Base-by-base conservation (phyloP, 257 asterid genomes). In the Solanum ossicruentum region DNA sequence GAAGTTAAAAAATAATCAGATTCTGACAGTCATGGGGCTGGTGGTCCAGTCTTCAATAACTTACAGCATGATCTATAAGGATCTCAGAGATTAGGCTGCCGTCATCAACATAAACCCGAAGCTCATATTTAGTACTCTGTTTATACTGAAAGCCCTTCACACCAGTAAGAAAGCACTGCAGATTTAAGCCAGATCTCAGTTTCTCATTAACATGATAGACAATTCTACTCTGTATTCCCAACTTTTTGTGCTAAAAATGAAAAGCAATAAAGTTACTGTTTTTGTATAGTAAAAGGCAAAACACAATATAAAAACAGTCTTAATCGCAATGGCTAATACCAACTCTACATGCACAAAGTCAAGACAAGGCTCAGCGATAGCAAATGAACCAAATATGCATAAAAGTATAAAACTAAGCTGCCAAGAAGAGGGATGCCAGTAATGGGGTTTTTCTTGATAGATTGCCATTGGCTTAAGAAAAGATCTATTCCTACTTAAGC, bases 1-100 rank as follows among this genome's bases (percentile, higher is more conserved):
- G 85, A 72, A 52, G 84, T 65, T 61, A 18, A 41, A 20, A 21
- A 54, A 86, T 13, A 80, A 28, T n/a, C 51, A 90, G 86, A 87
- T 71, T 88, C 84, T 69, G 82, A 71, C 78, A 86, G 39, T 71
- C 43, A 49, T 20, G 73, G 58, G 28, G 41, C 41, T 5, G 6
- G 41, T 36, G 41, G 51, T 45, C 12, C 49, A 83, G 16, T 26
- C 69, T 12, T 36, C 16, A 57, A 16, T 43, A 71, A 88, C 96
- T 86, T 85, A 95, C 99, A 16, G 87, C 90, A 86, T 97, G 97
- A 89, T 92, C 95, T 58, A 94, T 84, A 82, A 93, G 92, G 87
- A 97, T 91, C 85, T 95, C 95, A 26, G 94, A 92, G 87, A 96
- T 95, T 75, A 96, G 98, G 91, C 99, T 97, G 85, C 99, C 99